Evolutionary conservation across 2,329 filamentous ascomycete species (phyloP).

Genomic region (Aspergillus pseudoviridinutans): DNA sequence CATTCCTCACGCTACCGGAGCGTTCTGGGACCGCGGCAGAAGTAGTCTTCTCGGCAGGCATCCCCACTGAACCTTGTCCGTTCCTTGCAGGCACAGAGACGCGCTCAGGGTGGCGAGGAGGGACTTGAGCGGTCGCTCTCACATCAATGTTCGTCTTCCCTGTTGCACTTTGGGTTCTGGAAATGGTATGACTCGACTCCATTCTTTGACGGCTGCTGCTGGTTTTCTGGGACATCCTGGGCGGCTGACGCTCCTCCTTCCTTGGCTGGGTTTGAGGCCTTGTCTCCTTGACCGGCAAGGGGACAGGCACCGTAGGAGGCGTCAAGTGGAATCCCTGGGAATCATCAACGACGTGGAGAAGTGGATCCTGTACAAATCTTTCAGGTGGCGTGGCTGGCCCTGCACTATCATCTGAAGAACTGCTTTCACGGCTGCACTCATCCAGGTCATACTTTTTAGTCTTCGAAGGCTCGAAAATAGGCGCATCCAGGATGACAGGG

Average conservation of each 20-base stretch:
- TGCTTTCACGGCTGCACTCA: slow-evolving; percentile 14
- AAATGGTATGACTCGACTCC: neutral
- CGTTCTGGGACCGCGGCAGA: slow-evolving; percentile 5
- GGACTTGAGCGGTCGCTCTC: neutral
- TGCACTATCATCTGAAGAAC: slow-evolving; percentile 26
- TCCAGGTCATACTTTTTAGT: slow-evolving; percentile 6
- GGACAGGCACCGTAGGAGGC: neutral
- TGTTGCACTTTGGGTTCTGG: neutral
- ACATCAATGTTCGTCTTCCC: neutral
- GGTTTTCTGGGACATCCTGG: neutral
- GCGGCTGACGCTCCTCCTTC: neutral
- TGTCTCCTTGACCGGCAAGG: slow-evolving; percentile 2
- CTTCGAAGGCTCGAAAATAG: slow-evolving; percentile 14
- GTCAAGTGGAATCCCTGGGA: slow-evolving; percentile 4
- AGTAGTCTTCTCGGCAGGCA: neutral
- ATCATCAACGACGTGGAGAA: slow-evolving; percentile 2
- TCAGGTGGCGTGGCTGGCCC: slow-evolving; percentile 25
- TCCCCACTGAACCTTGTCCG: neutral
- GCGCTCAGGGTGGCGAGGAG: neutral
- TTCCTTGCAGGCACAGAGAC: neutral
- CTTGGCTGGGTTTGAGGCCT: neutral
- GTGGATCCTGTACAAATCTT: slow-evolving; percentile 15
- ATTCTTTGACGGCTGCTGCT: neutral
- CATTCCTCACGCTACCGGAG: slow-evolving; percentile 19
- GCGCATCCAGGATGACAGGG: slow-evolving; percentile 37